These are phyloP conservation scores for Colletotrichum gigasporum DNA, from an alignment of 2,329 filamentous ascomycete genomes.

Conservation along the genomic window DNA sequence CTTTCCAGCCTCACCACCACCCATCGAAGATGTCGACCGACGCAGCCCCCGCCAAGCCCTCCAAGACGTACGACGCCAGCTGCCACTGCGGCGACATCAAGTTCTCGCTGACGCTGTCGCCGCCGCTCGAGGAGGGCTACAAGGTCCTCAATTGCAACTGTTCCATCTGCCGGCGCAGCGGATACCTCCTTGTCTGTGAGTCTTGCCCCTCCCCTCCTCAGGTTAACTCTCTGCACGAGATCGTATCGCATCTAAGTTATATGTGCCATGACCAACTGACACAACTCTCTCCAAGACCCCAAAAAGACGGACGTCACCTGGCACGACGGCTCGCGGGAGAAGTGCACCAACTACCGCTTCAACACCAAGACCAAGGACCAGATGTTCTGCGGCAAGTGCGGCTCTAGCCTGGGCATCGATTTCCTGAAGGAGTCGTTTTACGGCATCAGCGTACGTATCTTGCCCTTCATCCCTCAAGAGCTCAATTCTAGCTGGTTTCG, in stretches of 20 bases:
- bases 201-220: too few species aligned
- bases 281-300: constrained; percentile 53
- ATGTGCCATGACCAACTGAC: too few species aligned
- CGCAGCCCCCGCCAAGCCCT: constrained; percentile 34
- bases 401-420: constrained; percentile 57
- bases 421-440: constrained; percentile 47
- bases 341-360: constrained; percentile 51
- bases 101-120: constrained; percentile 57
- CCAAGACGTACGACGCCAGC: constrained; percentile 55
- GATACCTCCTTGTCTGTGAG: constrained; percentile 60
- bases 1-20: too few species aligned
- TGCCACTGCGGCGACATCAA: constrained; percentile 64
- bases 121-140: constrained; percentile 53
- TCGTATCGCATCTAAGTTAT: too few species aligned
- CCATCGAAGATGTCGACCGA: constrained; percentile 25
- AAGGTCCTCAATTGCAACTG: constrained; percentile 61
- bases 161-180: constrained; percentile 60
- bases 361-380: constrained; percentile 58
- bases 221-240: too few species aligned
- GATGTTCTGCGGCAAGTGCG: constrained; percentile 59
- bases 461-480: neutral
- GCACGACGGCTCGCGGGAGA: constrained; percentile 50
- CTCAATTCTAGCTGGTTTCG: too few species aligned
- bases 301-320: constrained; percentile 49
- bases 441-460: constrained; percentile 53